Evolutionary conservation across 305 asterid species (phyloP).

Genomic region (Fraxinus sp.): DNA sequence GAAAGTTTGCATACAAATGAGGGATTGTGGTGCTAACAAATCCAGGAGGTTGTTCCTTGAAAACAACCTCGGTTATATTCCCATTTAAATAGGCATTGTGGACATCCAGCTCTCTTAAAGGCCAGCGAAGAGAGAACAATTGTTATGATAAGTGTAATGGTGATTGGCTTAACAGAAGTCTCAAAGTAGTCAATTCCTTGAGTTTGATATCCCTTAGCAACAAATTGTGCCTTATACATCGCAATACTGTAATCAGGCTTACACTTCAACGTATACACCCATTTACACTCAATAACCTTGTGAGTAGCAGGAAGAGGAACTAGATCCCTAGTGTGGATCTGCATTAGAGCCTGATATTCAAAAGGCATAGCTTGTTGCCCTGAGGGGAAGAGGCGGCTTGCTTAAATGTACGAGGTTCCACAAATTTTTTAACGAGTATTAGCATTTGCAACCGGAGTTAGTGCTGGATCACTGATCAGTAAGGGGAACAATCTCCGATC

Average conservation of each 20-base stretch:
- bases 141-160: neutral
- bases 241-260: neutral
- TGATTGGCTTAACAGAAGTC: neutral
- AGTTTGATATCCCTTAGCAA: neutral
- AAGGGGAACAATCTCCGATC: neutral
- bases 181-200: neutral
- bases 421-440: neutral
- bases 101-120: neutral
- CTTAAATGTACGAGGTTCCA: neutral
- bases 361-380: neutral
- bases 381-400: neutral
- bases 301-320: neutral
- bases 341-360: neutral
- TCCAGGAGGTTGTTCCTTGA: neutral
- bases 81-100: neutral
- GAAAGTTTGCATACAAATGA: neutral
- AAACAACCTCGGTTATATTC: neutral
- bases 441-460: neutral
- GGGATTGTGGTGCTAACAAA: neutral
- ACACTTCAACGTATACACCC: neutral
- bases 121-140: neutral
- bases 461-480: neutral
- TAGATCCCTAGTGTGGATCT: neutral
- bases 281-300: neutral
- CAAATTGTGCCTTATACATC: neutral